Evolutionary conservation across 768 basidiomycete genomes (phyloP).

Genomic region (Boletus vermiculosoides): DNA sequence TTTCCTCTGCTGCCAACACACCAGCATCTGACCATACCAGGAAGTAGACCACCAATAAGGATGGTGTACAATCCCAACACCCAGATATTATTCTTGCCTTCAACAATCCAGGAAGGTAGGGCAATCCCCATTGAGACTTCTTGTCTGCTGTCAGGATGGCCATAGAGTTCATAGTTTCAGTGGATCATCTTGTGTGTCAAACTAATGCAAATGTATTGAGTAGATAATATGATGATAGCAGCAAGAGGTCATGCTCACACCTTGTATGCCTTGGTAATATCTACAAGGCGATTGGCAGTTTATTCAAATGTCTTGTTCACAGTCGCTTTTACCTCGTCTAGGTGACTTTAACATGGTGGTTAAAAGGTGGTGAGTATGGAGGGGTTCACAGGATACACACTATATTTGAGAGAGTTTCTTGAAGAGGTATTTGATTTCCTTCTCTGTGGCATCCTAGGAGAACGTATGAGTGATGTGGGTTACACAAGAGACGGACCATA

Average conservation of each 20-base stretch:
- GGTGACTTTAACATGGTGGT: slow-evolving; percentile 60
- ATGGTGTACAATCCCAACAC: slow-evolving; percentile 86
- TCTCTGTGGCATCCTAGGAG: slow-evolving; percentile 63
- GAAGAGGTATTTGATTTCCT: slow-evolving; percentile 94
- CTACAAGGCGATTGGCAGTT: slow-evolving; percentile 83
- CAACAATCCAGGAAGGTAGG: slow-evolving; percentile 89
- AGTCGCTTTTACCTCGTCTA: slow-evolving; percentile 88
- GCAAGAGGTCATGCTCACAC: slow-evolving; percentile 46
- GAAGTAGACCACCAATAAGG: slow-evolving; percentile 84
- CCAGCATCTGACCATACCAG: slow-evolving; percentile 89
- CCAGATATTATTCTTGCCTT: slow-evolving; percentile 87
- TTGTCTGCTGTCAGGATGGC: slow-evolving; percentile 96
- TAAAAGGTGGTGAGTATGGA: not conserved
- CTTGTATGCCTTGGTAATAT: slow-evolving; percentile 98
- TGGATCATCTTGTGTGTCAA: slow-evolving; percentile 92
- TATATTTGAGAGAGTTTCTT: slow-evolving; percentile 87
- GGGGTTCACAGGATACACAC: slow-evolving; percentile 39
- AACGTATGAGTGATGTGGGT: not conserved
- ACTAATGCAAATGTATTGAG: slow-evolving; percentile 35
- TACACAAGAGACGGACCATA: not conserved
- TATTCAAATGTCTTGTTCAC: slow-evolving; percentile 83
- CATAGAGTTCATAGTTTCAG: slow-evolving; percentile 84
- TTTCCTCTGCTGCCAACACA: slow-evolving; percentile 91
- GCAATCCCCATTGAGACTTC: slow-evolving; percentile 94
- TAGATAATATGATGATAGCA: not conserved